Percentiles rank a stretch among this genome's conserved stretches.
Evolutionary conservation across 2,329 filamentous ascomycete genomes (phyloP).

Genomic region (Ascochyta rabiei): DNA sequence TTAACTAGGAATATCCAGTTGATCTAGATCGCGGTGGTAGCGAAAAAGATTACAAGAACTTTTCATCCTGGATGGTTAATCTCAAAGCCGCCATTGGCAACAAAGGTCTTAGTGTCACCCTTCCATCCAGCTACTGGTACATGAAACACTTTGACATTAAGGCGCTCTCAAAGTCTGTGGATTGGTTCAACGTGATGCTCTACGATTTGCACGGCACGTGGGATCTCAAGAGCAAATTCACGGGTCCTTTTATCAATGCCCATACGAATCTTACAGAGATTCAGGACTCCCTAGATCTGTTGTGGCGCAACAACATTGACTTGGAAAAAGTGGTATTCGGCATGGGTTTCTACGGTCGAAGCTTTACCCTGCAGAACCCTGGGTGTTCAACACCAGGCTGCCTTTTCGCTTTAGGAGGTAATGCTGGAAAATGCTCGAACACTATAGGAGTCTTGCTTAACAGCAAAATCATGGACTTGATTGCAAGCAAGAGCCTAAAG

Average conservation of each 20-base stretch:
- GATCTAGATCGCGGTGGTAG: background rate
- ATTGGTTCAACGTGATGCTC: conserved; percentile 55
- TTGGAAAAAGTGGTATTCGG: conserved; percentile 52
- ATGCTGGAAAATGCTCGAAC: background rate
- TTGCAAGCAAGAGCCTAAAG: background rate
- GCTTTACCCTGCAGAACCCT: conserved; percentile 30
- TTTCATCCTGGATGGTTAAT: too few species aligned
- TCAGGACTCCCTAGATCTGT: conserved; percentile 53
- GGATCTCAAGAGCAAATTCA: background rate
- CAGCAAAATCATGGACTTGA: conserved; percentile 7
- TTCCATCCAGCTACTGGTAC: conserved; percentile 16
- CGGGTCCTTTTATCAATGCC: background rate
- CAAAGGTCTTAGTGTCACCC: background rate
- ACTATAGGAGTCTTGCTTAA: background rate
- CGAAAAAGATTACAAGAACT: background rate
- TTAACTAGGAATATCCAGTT: conserved; percentile 41
- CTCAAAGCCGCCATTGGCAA: conserved; percentile 59
- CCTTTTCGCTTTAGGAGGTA: conserved; percentile 4
- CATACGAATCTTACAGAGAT: conserved; percentile 49
- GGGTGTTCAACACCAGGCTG: conserved; percentile 11
- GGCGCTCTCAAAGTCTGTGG: conserved; percentile 24
- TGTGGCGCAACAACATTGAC: conserved; percentile 4
- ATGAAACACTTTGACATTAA: conserved; percentile 30
- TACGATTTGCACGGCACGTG: conserved; percentile 52
- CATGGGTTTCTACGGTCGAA: conserved; percentile 52